Evolutionary conservation across 192 early-diverging fungal species (phyloP).

Genomic region (Backusella liffmaniae): DNA sequence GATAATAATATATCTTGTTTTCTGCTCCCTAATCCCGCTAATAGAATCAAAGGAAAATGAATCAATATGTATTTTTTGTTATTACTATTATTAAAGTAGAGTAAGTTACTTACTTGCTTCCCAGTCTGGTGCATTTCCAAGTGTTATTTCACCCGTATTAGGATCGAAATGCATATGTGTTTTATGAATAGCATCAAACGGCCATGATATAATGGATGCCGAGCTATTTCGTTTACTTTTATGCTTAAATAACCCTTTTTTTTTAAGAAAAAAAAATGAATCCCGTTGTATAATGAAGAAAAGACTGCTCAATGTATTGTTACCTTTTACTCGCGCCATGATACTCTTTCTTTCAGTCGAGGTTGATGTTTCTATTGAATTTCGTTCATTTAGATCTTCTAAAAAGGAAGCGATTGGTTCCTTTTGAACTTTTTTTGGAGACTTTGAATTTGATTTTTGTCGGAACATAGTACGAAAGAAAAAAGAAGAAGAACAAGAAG

Average conservation of each 20-base stretch:
- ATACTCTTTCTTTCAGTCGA: neutral
- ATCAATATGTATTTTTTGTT: neutral
- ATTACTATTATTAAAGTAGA: neutral
- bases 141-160: conserved; percentile 1
- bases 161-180: conserved; percentile 14
- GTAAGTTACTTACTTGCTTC: neutral
- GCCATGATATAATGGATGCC: conserved; percentile 9
- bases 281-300: neutral
- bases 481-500: neutral
- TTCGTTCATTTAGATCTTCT: neutral
- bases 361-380: neutral
- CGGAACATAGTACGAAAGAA: neutral
- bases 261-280: neutral
- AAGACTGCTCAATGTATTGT: neutral
- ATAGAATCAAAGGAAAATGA: neutral
- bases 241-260: neutral
- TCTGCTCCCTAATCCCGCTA: conserved; percentile 12
- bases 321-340: neutral
- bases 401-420: neutral
- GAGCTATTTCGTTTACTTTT: neutral
- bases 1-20: conserved; percentile 14
- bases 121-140: conserved; percentile 1
- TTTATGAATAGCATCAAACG: conserved; percentile 19
- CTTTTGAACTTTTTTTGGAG: neutral
- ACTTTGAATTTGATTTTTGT: neutral